A percentile compares a stretch with the other conserved stretches of the same genome.
Conservation (phyloP, 164 flowering plant genomes). For the Stephania cephalantha region DNA sequence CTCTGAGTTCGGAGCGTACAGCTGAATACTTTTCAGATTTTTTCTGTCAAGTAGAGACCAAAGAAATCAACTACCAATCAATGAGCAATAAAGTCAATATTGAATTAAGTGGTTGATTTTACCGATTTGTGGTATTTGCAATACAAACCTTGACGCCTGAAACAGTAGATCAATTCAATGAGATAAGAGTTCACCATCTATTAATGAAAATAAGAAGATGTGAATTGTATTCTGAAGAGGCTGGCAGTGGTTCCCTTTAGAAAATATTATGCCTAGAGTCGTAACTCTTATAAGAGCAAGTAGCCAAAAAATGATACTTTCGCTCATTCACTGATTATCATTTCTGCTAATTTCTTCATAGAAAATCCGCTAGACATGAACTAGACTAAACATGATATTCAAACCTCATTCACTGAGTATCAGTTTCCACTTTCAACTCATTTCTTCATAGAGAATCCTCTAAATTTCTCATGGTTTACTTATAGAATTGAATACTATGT, state of each 20-base stretch:
- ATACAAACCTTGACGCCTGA: slow-evolving; percentile 63
- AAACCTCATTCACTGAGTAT: too few relatives aligned
- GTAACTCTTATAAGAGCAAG: too few relatives aligned
- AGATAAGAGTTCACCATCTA: neutral
- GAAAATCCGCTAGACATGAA: too few relatives aligned
- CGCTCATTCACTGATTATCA: too few relatives aligned
- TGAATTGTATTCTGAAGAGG: too few relatives aligned
- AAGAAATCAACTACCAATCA: neutral
- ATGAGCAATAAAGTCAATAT: neutral
- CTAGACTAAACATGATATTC: too few relatives aligned
- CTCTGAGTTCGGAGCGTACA: slow-evolving; percentile 66
- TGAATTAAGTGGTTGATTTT: slow-evolving; percentile 20
- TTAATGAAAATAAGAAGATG: neutral
- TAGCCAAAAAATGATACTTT: too few relatives aligned
- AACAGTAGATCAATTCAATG: slow-evolving; percentile 16
- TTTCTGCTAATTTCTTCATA: too few relatives aligned
- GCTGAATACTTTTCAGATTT: slow-evolving; percentile 51
- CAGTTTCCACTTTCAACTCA: too few relatives aligned
- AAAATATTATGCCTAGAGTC: too few relatives aligned
- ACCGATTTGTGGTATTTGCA: slow-evolving; percentile 71
- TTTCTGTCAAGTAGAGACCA: slow-evolving; percentile 34
- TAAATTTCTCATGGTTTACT: neutral
- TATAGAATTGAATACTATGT: neutral
- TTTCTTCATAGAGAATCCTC: too few relatives aligned
- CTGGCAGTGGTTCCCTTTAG: too few relatives aligned